A percentile compares a stretch with the other conserved stretches of the same genome.
Conservation (phyloP, 1,284 basidiomycete genomes). For the Rhodotorula sp. region DNA sequence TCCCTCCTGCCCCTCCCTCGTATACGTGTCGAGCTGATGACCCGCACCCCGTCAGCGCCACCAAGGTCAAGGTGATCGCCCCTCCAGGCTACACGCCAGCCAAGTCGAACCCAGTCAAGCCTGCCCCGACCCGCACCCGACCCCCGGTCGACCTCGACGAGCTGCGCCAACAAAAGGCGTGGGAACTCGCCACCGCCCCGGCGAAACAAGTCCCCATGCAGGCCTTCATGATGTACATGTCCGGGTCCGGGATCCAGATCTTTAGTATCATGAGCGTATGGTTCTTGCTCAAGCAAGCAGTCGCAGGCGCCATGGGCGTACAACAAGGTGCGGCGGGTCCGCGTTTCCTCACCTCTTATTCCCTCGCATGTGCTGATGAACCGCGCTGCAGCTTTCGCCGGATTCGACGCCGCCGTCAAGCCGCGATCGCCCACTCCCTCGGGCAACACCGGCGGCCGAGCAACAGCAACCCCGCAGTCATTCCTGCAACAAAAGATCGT, state of each 20-base stretch:
- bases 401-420: constrained; percentile 33
- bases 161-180: constrained; percentile 44
- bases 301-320: constrained; percentile 42
- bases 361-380: background rate
- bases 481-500: constrained; percentile 44
- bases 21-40: background rate
- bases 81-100: constrained; percentile 26
- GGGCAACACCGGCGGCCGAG: too few relatives aligned
- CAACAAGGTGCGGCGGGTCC: constrained; percentile 36
- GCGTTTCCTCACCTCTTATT: too few relatives aligned
- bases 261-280: constrained; percentile 47
- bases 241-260: constrained; percentile 46
- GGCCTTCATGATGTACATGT: constrained; percentile 49
- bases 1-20: too few relatives aligned
- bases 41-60: background rate
- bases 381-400: constrained; percentile 38
- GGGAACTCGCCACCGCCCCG: constrained; percentile 46
- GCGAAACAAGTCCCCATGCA: constrained; percentile 48
- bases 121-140: background rate
- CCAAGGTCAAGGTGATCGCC: constrained; percentile 8
- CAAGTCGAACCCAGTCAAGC: constrained; percentile 36
- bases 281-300: constrained; percentile 45
- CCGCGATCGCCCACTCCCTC: background rate
- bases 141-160: constrained; percentile 24
- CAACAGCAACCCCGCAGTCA: constrained; percentile 7